Evolutionary conservation across 1,139 yeast genomes (phyloP).

Genomic region (Saccharomyces hybrid): DNA sequence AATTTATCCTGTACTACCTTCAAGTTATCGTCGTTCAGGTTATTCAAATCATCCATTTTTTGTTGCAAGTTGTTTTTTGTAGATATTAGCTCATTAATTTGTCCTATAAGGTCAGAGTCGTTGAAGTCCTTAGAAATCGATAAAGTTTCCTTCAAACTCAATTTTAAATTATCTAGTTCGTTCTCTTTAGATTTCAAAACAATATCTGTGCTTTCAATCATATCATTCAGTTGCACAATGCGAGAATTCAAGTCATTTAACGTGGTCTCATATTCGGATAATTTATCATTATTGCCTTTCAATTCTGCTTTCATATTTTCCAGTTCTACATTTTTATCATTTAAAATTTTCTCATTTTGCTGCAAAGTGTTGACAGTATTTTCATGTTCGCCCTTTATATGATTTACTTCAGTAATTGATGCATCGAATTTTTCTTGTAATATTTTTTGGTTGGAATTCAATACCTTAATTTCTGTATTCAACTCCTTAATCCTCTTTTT

Average conservation of each 20-base stretch:
- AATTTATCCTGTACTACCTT: constrained; percentile 17
- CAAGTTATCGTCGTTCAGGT: not conserved
- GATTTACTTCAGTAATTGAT: constrained; percentile 13
- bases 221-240: not conserved
- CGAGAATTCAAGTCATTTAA: not conserved
- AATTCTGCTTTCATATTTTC: constrained; percentile 3
- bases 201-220: not conserved
- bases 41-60: not conserved
- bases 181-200: not conserved
- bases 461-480: constrained; percentile 25
- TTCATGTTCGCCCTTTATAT: constrained; percentile 6
- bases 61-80: not conserved
- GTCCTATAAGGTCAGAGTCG: not conserved
- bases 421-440: constrained; percentile 27
- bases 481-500: constrained; percentile 19
- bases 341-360: constrained; percentile 6
- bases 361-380: constrained; percentile 1
- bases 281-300: constrained; percentile 3
- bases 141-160: not conserved
- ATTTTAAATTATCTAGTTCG: not conserved
- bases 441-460: constrained; percentile 27
- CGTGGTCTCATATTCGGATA: not conserved
- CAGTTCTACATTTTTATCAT: constrained; percentile 4
- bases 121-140: not conserved
- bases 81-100: not conserved